phyloP scores from a whole-genome alignment of 1,139 yeast species.

The Scheffersomyces insectosa region DNA sequence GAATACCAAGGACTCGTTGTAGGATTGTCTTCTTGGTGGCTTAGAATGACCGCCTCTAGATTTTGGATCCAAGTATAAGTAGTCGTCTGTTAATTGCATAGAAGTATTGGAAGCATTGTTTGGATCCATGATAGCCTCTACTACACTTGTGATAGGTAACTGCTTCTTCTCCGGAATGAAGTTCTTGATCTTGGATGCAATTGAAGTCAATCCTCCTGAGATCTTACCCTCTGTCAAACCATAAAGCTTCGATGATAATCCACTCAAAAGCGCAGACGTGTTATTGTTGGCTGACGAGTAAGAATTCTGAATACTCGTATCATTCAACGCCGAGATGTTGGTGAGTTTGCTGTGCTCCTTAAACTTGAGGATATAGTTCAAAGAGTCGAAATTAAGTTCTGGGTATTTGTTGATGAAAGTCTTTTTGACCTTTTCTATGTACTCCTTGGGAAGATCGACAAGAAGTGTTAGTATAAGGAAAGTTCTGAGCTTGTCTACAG shows the following conservation, averaged over 20 bases:
- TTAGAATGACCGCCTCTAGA: conserved; percentile 87
- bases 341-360: conserved; percentile 77
- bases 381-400: conserved; percentile 61
- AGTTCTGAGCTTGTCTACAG: conserved; percentile 82
- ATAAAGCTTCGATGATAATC: conserved; percentile 71
- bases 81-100: conserved; percentile 77
- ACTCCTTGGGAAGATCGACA: conserved; percentile 61
- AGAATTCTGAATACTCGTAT: conserved; percentile 18
- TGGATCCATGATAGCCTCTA: conserved; percentile 91
- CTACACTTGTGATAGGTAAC: conserved; percentile 85
- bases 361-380: conserved; percentile 73
- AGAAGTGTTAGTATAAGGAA: conserved; percentile 68
- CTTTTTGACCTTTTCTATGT: conserved; percentile 63
- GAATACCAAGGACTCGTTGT: conserved; percentile 81
- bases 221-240: conserved; percentile 83
- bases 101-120: conserved; percentile 59
- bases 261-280: conserved; percentile 70
- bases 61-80: conserved; percentile 86
- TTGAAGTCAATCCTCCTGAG: conserved; percentile 79
- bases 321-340: conserved; percentile 39
- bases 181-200: conserved; percentile 85
- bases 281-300: conserved; percentile 21
- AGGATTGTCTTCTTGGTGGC: conserved; percentile 83
- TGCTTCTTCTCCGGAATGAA: conserved; percentile 85
- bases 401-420: conserved; percentile 56